Percentiles rank a stretch among this genome's conserved stretches.
phyloP scores from a whole-genome alignment of 23 red algal genomes.

The Gracilaria domingensis region DNA sequence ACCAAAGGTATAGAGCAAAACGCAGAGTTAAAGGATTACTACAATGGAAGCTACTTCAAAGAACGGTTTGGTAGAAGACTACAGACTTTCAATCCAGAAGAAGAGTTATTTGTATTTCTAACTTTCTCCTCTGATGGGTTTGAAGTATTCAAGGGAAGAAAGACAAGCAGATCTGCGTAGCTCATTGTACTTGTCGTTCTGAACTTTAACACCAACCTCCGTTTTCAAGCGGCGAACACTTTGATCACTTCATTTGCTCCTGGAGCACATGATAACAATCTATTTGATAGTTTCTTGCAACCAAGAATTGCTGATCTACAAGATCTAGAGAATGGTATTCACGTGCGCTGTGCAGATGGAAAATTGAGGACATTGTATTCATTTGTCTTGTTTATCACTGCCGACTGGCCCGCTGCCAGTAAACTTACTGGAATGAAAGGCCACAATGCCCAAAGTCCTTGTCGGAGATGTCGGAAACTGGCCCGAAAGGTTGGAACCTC shows the following conservation, averaged over 20 bases:
- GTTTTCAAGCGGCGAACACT: conserved; percentile 2
- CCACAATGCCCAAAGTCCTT: conserved; percentile 6
- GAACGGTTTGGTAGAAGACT: too few species aligned
- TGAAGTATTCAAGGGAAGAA: conserved; percentile 5
- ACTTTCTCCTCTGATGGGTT: conserved; percentile 5
- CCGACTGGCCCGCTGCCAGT: conserved; percentile 16
- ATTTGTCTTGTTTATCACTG: conserved; percentile 7
- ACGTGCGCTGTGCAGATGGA: not conserved
- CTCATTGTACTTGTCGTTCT: not conserved
- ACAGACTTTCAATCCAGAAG: too few species aligned
- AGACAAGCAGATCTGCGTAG: not conserved
- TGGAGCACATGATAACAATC: not conserved
- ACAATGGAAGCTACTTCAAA: too few species aligned
- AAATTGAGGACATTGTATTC: not conserved
- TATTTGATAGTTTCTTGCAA: conserved; percentile 10
- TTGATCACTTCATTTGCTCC: not conserved
- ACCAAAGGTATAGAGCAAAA: too few species aligned
- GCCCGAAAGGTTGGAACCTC: not conserved
- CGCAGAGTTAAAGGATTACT: too few species aligned
- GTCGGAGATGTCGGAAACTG: not conserved
- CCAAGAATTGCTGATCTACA: not conserved
- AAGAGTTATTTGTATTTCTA: conserved; percentile 15
- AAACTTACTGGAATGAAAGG: not conserved
- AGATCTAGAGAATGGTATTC: not conserved
- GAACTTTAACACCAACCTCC: not conserved